Base-by-base conservation (phyloP, 2,329 filamentous ascomycete genomes). In the Triangularia verruculosa region DNA sequence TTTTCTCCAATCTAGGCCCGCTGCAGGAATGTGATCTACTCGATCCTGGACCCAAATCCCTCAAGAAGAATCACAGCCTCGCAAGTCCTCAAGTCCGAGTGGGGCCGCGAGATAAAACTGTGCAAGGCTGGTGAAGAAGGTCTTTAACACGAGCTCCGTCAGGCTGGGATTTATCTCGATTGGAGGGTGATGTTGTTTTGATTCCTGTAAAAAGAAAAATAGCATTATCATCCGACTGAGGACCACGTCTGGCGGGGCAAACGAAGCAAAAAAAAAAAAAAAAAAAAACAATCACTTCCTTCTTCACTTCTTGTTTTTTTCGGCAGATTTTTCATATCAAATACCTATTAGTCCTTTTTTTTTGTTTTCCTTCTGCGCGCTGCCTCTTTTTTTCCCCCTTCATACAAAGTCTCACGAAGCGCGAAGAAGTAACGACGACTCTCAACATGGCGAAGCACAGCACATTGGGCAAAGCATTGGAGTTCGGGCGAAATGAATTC, bases 11-110 rank as follows among this genome's bases (percentile, higher is more conserved):
- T 61, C 15, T 69, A 98, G 94, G 93, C 93, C 70, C 92, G 94
- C 72, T 99, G 95, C 78, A 91, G 95, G 67, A 99, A 99, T 72
- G 95, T 99, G 72, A 97, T 99, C 74, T 99, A 99, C 79, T 98
- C 93, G 22, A 97, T 99, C 68, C 85, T 99, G 54, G 95, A 99
- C 74, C 95, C 95, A 28, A 97, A 97, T 75, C 93, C 95, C 25
- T 86, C 86, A 63, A 90, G 95, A 68, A 92, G 95, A 71, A 94
- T 99, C 75, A 97, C 93, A 28, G 94, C 95, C 64, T 94, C 93
- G 47, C 95, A 99, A 79, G 92, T 98, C 63, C 87, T 99, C 72
- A 97, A 97, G 78, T 98, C 94, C 4, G 95, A 99, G 80, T 99
- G 95, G 95, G 93, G 95, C 70, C 91, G 95, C 70, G 94, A 97